phyloP scores from a whole-genome alignment of 139 green algal genomes.

The Klebsormidium nitens region DNA sequence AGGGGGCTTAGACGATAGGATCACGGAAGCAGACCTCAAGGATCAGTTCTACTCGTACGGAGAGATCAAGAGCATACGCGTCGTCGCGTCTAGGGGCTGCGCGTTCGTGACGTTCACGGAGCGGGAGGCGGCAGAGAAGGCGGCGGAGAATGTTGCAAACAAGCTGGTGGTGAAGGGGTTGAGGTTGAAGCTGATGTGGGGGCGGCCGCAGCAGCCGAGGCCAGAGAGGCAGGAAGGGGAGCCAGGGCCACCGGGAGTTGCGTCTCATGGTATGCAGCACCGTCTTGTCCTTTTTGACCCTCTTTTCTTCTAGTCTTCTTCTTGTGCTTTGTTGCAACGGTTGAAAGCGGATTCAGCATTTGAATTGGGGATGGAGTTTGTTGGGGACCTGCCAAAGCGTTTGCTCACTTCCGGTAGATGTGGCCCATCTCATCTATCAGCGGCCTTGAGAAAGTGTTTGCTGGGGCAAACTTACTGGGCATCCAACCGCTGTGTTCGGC shows the following conservation, averaged over 20 bases:
- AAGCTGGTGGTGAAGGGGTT: conserved; percentile 79
- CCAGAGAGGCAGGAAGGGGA: conserved; percentile 5
- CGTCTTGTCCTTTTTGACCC: no score
- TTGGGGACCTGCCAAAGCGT: no score
- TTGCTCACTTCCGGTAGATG: no score
- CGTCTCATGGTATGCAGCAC: no score
- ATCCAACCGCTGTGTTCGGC: no score
- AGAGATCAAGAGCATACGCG: conserved; percentile 68
- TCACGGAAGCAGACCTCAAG: conserved; percentile 79
- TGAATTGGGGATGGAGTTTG: no score
- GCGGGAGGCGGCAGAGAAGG: conserved; percentile 73
- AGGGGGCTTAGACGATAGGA: conserved; percentile 59
- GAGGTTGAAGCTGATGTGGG: conserved; percentile 83
- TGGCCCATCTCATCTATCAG: no score
- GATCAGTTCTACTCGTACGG: conserved; percentile 80
- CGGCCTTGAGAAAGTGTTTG: no score
- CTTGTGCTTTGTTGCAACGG: no score
- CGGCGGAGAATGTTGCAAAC: conserved; percentile 64
- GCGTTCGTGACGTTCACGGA: conserved; percentile 79
- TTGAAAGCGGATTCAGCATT: no score
- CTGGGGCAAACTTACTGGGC: no score
- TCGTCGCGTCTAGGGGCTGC: conserved; percentile 52
- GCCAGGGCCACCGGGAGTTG: neutral
- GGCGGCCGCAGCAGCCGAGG: conserved; percentile 55
- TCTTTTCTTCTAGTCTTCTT: no score